These are phyloP conservation scores for Aleurites moluccanus DNA, from an alignment of 441 rosid species.

Conservation along the genomic window DNA sequence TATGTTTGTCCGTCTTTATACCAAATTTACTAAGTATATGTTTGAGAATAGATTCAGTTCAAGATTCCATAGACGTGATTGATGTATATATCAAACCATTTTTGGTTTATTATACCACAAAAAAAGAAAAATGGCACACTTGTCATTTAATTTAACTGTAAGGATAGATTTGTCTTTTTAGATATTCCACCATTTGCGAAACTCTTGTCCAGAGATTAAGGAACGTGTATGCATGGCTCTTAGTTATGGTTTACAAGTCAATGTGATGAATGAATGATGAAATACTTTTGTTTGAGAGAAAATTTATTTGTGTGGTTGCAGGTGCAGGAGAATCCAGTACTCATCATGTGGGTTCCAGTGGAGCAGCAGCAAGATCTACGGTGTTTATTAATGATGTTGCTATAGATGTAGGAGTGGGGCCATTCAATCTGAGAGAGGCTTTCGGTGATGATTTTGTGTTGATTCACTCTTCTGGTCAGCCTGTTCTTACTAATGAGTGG, in stretches of 20 bases:
- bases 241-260: neutral
- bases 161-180: slow-evolving; percentile 23
- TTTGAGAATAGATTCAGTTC: slow-evolving; percentile 7
- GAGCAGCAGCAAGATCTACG: slow-evolving; percentile 37
- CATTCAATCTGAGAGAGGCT: slow-evolving; percentile 78
- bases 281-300: neutral
- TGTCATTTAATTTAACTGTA: slow-evolving; percentile 4
- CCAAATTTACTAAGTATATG: slow-evolving; percentile 5
- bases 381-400: slow-evolving; percentile 89
- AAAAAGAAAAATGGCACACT: neutral
- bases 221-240: slow-evolving; percentile 48
- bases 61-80: slow-evolving; percentile 22
- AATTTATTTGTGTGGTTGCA: slow-evolving; percentile 26
- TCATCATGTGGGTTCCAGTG: slow-evolving; percentile 13
- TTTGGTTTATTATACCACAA: slow-evolving; percentile 2
- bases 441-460: slow-evolving; percentile 80
- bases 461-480: slow-evolving; percentile 74
- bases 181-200: slow-evolving; percentile 25
- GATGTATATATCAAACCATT: slow-evolving; percentile 12
- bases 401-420: slow-evolving; percentile 62
- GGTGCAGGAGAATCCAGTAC: slow-evolving; percentile 29
- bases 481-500: slow-evolving; percentile 79
- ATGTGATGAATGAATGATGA: neutral
- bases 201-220: slow-evolving; percentile 29
- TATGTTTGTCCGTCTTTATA: slow-evolving; percentile 13